A percentile compares a stretch with the other conserved stretches of the same genome.
Conservation (phyloP, 495 filamentous ascomycete genomes). For the Aspergillus campestris region DNA sequence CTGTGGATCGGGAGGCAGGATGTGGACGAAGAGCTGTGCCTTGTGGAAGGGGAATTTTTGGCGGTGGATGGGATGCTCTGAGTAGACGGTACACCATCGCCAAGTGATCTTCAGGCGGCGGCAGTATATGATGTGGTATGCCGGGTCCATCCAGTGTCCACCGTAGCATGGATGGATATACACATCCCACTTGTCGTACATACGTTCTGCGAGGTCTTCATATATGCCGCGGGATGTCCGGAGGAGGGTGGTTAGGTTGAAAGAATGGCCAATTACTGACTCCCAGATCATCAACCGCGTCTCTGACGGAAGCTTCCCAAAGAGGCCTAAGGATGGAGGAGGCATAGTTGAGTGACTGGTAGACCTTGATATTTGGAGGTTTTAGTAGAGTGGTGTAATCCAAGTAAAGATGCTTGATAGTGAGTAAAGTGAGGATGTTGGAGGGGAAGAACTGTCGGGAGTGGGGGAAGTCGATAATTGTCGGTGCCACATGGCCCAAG, state of each 20-base stretch:
- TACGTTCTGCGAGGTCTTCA: conserved; percentile 1
- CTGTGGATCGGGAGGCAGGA: conserved; percentile 3
- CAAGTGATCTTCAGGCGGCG: neutral
- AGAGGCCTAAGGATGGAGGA: neutral
- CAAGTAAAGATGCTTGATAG: no score
- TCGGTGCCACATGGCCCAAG: no score
- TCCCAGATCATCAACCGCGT: conserved; percentile 3
- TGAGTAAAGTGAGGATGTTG: no score
- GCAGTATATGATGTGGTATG: neutral
- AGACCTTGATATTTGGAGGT: no score
- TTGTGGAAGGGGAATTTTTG: conserved; percentile 1
- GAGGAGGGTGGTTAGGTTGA: neutral
- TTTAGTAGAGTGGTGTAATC: no score
- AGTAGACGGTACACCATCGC: neutral
- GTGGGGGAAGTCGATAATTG: no score
- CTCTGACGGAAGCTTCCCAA: conserved; percentile 1
- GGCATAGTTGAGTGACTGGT: no score
- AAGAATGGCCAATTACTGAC: neutral
- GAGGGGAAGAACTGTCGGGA: no score
- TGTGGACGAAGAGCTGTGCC: conserved; percentile 1
- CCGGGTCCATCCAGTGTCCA: neutral
- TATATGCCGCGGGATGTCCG: conserved; percentile 1
- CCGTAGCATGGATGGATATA: neutral
- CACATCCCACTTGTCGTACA: conserved; percentile 3
- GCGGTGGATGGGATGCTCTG: neutral